Evolutionary conservation across 1,284 basidiomycete species (phyloP).

Genomic region (Fomitopsis schrenkii): DNA sequence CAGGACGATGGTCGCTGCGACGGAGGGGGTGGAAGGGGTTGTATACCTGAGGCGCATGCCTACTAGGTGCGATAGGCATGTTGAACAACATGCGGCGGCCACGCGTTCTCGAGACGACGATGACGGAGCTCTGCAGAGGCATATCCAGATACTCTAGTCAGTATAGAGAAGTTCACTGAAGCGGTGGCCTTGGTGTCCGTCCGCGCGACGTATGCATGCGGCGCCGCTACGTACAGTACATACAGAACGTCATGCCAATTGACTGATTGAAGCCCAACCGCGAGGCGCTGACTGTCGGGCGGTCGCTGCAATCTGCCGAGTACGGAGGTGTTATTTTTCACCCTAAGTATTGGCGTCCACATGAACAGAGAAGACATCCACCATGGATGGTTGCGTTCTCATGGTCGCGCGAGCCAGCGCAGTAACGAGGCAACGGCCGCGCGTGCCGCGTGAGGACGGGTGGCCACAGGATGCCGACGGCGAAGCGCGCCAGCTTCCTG

Average conservation of each 20-base stretch:
- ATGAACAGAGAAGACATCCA: not conserved
- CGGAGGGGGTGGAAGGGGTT: not conserved
- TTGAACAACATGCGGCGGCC: slow-evolving; percentile 13
- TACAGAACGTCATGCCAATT: no score
- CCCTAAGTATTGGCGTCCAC: not conserved
- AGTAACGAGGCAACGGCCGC: not conserved
- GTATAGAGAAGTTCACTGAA: no score
- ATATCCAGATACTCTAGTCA: no score
- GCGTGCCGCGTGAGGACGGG: not conserved
- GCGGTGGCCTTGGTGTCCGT: not conserved
- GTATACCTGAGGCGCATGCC: slow-evolving; percentile 6
- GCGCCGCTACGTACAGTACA: no score
- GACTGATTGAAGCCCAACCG: not conserved
- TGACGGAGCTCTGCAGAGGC: not conserved
- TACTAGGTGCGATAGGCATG: slow-evolving; percentile 9
- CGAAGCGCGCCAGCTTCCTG: not conserved
- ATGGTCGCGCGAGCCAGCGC: no score
- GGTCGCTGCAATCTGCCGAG: no score
- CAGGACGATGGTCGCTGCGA: slow-evolving; percentile 7
- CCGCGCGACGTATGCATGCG: no score
- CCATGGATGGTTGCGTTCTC: no score
- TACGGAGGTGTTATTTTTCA: not conserved
- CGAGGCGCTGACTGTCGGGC: no score
- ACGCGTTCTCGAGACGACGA: slow-evolving; percentile 6
- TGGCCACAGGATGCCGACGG: not conserved